Percentiles rank a stretch among this genome's conserved stretches.
These are phyloP conservation scores for Carex myosuroides DNA, from an alignment of 176 grass and related monocot species.

Conservation along the genomic window DNA sequence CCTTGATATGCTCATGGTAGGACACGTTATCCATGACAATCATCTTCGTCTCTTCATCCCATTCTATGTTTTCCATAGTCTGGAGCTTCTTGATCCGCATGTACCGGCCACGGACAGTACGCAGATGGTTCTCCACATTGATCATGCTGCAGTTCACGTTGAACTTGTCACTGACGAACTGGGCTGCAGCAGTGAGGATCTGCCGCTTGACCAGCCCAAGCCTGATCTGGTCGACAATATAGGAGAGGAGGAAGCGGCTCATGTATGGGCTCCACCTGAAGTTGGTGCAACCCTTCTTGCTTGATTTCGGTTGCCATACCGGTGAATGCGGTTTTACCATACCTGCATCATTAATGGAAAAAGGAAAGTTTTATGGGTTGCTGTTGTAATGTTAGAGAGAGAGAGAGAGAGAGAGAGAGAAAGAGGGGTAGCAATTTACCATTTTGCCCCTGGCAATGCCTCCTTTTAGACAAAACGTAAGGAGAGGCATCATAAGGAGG, in stretches of 20 bases:
- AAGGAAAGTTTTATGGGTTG: neutral
- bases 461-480: neutral
- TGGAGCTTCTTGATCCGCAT: constrained; percentile 12
- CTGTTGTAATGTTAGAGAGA: neutral
- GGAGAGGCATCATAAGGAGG: neutral
- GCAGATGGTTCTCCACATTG: constrained; percentile 17
- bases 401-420: neutral
- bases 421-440: neutral
- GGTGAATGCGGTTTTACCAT: neutral
- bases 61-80: neutral
- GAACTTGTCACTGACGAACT: neutral
- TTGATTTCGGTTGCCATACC: neutral
- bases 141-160: neutral
- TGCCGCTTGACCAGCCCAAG: constrained; percentile 3
- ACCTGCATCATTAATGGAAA: neutral
- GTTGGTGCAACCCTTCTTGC: neutral
- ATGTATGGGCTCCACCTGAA: constrained; percentile 18
- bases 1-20: constrained; percentile 12
- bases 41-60: constrained; percentile 2
- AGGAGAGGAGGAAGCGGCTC: constrained; percentile 8
- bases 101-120: neutral
- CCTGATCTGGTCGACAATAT: constrained; percentile 8
- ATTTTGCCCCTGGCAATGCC: neutral
- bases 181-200: neutral
- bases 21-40: neutral